Evolutionary conservation across 148 eudicot genomes (phyloP).

Genomic region (Rhododendron molle): DNA sequence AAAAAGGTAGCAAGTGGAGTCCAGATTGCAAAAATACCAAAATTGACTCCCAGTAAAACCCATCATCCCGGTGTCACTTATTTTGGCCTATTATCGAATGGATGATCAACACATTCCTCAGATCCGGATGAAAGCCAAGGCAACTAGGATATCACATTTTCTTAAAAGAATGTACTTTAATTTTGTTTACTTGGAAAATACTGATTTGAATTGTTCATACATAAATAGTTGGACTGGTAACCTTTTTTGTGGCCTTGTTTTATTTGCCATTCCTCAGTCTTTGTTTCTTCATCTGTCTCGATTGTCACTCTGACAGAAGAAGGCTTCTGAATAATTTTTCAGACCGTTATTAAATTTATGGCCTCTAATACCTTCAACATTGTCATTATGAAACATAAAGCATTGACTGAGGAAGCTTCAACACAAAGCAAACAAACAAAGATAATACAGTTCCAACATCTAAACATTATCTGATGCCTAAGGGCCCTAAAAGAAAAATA

Average conservation of each 20-base stretch:
- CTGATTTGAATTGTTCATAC: background rate
- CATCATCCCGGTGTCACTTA: background rate
- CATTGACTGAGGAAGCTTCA: background rate
- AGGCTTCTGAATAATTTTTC: background rate
- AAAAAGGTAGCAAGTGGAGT: background rate
- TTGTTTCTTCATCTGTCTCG: background rate
- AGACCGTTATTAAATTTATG: background rate
- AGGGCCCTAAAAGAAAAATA: background rate
- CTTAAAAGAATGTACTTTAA: background rate
- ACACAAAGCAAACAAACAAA: background rate
- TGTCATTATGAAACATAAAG: background rate
- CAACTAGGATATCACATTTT: background rate
- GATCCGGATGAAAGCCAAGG: background rate
- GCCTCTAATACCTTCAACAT: background rate
- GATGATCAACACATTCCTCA: background rate
- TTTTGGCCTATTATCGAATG: background rate
- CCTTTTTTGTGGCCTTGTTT: background rate
- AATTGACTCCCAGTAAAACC: background rate
- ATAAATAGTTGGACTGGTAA: background rate
- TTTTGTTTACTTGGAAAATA: background rate
- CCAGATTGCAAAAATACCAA: background rate
- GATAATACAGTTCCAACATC: background rate
- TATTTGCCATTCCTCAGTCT: background rate
- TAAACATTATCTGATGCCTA: background rate
- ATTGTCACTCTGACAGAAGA: background rate